These are phyloP conservation scores for Erodium texanum DNA, from an alignment of 441 rosid species.

Conservation along the genomic window DNA sequence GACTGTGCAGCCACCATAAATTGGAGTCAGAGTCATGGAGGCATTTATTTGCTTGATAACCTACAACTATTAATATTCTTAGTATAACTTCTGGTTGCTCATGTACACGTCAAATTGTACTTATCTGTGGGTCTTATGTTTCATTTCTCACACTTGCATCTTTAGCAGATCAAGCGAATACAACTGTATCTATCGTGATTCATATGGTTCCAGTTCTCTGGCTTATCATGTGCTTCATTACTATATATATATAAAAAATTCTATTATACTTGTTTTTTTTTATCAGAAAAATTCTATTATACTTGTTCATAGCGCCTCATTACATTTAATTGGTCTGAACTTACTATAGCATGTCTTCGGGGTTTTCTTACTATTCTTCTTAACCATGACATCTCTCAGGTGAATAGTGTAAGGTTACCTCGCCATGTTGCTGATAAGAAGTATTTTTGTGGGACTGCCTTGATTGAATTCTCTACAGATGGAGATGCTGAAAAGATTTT, in stretches of 20 bases:
- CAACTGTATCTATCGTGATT: not conserved
- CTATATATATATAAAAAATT: not conserved
- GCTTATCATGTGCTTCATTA: not conserved
- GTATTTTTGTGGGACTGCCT: slow-evolving; percentile 44
- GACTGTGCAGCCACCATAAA: not conserved
- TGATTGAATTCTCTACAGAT: slow-evolving; percentile 44
- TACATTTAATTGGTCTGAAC: not conserved
- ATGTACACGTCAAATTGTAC: not conserved
- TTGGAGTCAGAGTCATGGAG: not conserved
- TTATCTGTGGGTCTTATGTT: not conserved
- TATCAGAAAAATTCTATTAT: not conserved
- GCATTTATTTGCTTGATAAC: not conserved
- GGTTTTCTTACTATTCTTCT: not conserved
- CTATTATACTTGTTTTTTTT: not conserved
- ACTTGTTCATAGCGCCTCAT: not conserved
- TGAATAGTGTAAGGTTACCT: slow-evolving; percentile 53
- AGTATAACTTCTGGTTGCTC: not conserved
- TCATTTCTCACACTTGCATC: not conserved
- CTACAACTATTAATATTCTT: not conserved
- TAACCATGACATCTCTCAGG: slow-evolving; percentile 21
- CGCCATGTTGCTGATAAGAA: slow-evolving; percentile 37
- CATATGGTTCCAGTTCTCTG: not conserved
- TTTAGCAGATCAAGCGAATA: not conserved
- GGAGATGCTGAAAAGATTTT: slow-evolving; percentile 31
- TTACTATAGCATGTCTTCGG: not conserved